Percentiles rank a stretch among this genome's conserved stretches.
Evolutionary conservation across 2,329 filamentous ascomycete genomes (phyloP).

Genomic region (Neophaeococcomyces aloes): DNA sequence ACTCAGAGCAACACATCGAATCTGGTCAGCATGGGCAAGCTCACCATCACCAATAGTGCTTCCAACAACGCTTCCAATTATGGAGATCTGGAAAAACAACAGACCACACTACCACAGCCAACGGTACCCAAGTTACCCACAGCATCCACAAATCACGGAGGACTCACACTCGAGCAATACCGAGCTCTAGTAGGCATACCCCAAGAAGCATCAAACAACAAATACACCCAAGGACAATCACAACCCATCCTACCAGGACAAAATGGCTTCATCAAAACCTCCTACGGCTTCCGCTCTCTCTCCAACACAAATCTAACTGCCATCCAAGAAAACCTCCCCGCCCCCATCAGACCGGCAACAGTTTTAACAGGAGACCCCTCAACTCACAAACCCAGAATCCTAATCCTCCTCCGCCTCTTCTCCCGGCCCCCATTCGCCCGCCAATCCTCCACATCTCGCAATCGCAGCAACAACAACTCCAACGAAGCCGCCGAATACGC

Average conservation of each 20-base stretch:
- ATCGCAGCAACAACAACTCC: background rate
- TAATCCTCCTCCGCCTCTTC: background rate
- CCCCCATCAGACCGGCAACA: too few relatives aligned
- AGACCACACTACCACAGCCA: too few relatives aligned
- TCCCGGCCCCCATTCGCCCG: background rate
- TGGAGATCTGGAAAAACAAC: too few relatives aligned
- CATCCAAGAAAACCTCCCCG: too few relatives aligned
- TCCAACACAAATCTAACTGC: background rate
- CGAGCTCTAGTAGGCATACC: constrained; percentile 1
- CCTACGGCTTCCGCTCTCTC: background rate
- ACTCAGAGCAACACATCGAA: too few relatives aligned
- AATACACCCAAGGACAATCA: background rate
- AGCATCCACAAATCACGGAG: too few relatives aligned
- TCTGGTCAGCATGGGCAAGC: too few relatives aligned
- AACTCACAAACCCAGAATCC: background rate
- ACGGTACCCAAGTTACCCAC: too few relatives aligned
- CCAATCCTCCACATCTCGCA: background rate
- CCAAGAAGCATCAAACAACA: background rate
- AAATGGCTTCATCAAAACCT: background rate
- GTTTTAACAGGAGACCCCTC: background rate
- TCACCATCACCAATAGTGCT: too few relatives aligned
- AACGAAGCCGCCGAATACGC: constrained; percentile 1
- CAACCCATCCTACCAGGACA: background rate
- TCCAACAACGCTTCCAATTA: too few relatives aligned
- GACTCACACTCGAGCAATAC: background rate